Conservation (phyloP, 2,329 filamentous ascomycete species). For the Plectosphaerella cucumerina region DNA sequence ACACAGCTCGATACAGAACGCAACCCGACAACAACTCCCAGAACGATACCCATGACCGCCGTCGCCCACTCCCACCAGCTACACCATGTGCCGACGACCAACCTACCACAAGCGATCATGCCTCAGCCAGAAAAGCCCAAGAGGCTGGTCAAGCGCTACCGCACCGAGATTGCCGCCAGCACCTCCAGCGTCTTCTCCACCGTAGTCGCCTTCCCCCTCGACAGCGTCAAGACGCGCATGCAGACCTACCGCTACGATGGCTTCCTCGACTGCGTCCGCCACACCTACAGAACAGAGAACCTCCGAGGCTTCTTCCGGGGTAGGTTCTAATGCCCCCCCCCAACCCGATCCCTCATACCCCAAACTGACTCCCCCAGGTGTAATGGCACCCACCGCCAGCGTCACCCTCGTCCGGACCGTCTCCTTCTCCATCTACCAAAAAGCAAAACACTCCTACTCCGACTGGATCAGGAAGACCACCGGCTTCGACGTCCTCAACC, state of each 20-base stretch:
- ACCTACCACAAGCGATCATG: slow-evolving; percentile 32
- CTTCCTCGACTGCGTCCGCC: slow-evolving; percentile 68
- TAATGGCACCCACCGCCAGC: slow-evolving; percentile 74
- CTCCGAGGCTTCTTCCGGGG: slow-evolving; percentile 77
- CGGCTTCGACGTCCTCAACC: slow-evolving; percentile 65
- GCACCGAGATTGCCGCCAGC: slow-evolving; percentile 76
- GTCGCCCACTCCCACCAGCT: slow-evolving; percentile 31
- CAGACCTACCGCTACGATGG: slow-evolving; percentile 78
- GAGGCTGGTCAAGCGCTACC: slow-evolving; percentile 68
- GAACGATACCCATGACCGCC: slow-evolving; percentile 24
- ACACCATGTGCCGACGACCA: slow-evolving; percentile 38
- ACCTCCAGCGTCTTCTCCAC: slow-evolving; percentile 75
- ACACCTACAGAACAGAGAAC: slow-evolving; percentile 73
- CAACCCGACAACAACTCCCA: too few species aligned
- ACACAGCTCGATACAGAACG: too few species aligned
- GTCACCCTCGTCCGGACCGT: slow-evolving; percentile 74
- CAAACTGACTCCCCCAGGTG: slow-evolving; percentile 43
- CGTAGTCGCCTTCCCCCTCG: slow-evolving; percentile 76
- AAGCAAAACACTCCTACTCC: slow-evolving; percentile 69
- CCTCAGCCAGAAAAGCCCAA: slow-evolving; percentile 24
- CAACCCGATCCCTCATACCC: too few species aligned
- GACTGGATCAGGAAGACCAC: slow-evolving; percentile 65
- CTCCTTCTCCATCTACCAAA: slow-evolving; percentile 77
- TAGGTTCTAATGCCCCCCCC: slow-evolving; percentile 38
- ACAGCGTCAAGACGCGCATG: slow-evolving; percentile 87